Evolutionary conservation across 306 rosid genomes (phyloP).

Genomic region (Fragaria iinumae): DNA sequence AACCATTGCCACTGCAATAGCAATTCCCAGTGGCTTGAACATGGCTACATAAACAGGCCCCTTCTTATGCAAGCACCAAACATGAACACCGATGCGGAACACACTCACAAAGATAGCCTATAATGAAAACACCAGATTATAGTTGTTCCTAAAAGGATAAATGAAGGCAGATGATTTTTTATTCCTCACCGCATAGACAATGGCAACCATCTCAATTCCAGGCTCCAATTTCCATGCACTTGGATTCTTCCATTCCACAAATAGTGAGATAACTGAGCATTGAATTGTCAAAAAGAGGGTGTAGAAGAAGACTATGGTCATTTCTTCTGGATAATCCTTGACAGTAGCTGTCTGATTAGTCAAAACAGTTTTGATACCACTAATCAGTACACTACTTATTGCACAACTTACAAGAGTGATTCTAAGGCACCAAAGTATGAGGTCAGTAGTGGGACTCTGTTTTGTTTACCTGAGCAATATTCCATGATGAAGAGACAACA

Average conservation of each 20-base stretch:
- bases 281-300: constrained; percentile 33
- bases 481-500: constrained; percentile 38
- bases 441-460: neutral
- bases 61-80: constrained; percentile 40
- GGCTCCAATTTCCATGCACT: constrained; percentile 30
- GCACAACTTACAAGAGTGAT: neutral
- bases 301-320: constrained; percentile 40
- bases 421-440: neutral
- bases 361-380: neutral
- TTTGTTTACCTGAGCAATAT: constrained; percentile 36
- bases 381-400: neutral
- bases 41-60: constrained; percentile 44
- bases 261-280: constrained; percentile 18
- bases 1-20: constrained; percentile 27
- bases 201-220: constrained; percentile 31
- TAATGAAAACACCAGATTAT: neutral
- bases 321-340: constrained; percentile 37
- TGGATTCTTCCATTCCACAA: constrained; percentile 28
- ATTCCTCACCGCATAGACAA: constrained; percentile 27
- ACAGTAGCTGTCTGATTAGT: constrained; percentile 30
- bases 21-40: constrained; percentile 44
- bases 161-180: neutral
- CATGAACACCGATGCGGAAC: constrained; percentile 27
- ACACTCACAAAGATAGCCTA: constrained; percentile 36
- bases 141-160: neutral